phyloP scores from a whole-genome alignment of 176 grass and related monocot species.

The Bonia amplexicaulis region DNA sequence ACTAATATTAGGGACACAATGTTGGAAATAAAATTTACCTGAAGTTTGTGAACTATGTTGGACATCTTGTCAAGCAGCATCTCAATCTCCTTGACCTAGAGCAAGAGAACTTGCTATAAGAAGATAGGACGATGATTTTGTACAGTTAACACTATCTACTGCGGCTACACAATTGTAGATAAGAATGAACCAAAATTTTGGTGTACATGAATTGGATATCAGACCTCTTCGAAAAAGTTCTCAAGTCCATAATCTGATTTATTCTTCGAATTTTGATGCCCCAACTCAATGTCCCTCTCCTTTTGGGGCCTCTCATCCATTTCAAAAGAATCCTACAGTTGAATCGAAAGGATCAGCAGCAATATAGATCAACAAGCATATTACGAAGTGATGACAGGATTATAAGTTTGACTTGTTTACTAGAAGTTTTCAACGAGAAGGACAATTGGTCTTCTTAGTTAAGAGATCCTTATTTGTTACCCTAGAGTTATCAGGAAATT shows the following conservation, averaged over 20 bases:
- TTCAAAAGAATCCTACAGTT: conserved; percentile 45
- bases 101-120: neutral
- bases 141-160: neutral
- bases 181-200: neutral
- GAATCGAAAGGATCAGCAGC: neutral
- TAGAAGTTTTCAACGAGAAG: neutral
- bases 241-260: conserved; percentile 59
- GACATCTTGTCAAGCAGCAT: conserved; percentile 48
- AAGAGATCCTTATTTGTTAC: neutral
- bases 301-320: conserved; percentile 16
- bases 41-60: conserved; percentile 54
- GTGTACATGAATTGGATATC: neutral
- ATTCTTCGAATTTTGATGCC: conserved; percentile 22
- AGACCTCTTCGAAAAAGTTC: conserved; percentile 53
- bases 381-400: neutral
- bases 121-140: neutral
- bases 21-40: conserved; percentile 25
- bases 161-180: neutral
- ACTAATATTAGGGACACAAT: neutral
- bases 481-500: neutral
- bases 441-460: neutral
- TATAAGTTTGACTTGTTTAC: neutral
- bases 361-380: neutral
- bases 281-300: conserved; percentile 53
- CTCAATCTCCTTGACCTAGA: conserved; percentile 49